A percentile compares a stretch with the other conserved stretches of the same genome.
Evolutionary conservation across 1,284 basidiomycete genomes (phyloP).

Genomic region (Pholiota adiposa): DNA sequence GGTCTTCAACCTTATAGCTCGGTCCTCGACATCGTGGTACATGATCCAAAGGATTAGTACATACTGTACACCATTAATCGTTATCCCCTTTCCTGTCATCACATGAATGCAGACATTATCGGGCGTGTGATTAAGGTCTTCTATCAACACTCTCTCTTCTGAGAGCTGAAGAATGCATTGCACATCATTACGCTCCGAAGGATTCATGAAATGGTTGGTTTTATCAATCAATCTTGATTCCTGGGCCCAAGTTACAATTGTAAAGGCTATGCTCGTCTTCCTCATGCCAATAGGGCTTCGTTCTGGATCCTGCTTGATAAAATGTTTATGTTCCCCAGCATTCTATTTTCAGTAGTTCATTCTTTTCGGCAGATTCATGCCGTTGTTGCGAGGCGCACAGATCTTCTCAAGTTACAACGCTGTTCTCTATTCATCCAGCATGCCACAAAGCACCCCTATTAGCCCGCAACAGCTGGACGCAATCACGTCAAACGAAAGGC

Average conservation of each 20-base stretch:
- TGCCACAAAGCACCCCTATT: too few relatives aligned
- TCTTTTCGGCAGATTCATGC: neutral
- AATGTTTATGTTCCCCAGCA: too few relatives aligned
- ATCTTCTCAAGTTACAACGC: too few relatives aligned
- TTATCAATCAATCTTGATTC: too few relatives aligned
- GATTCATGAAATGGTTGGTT: too few relatives aligned
- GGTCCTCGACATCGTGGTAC: constrained; percentile 70
- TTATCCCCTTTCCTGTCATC: neutral
- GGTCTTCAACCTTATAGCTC: constrained; percentile 42
- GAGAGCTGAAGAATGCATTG: too few relatives aligned
- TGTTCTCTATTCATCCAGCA: too few relatives aligned
- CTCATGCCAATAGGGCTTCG: neutral
- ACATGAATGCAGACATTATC: neutral
- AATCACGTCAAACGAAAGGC: neutral
- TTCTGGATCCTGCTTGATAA: neutral
- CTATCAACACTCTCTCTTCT: too few relatives aligned
- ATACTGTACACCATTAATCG: neutral
- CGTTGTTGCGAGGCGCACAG: neutral
- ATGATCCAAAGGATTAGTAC: constrained; percentile 46
- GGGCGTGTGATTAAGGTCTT: neutral
- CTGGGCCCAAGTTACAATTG: too few relatives aligned
- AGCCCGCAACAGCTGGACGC: too few relatives aligned
- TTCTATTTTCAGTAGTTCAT: neutral
- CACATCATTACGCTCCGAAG: too few relatives aligned
- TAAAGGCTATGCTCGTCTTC: too few relatives aligned